Conservation (phyloP, 1,139 yeast genomes). For the Kurtzmaniella quercitrusa region DNA sequence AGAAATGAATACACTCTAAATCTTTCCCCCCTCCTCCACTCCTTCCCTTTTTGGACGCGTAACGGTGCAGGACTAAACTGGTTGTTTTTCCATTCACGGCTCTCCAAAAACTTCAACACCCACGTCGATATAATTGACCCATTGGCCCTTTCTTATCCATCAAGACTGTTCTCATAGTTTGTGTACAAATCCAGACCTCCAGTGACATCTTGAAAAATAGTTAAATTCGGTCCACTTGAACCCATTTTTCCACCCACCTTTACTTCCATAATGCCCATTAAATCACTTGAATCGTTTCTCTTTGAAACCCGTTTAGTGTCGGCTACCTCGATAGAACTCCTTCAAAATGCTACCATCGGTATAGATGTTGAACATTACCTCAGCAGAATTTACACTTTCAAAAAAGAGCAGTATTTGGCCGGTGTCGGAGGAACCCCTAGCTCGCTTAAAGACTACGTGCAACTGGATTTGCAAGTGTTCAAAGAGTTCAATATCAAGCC, state of each 20-base stretch:
- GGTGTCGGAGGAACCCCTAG: constrained; percentile 85
- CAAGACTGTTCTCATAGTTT: no score
- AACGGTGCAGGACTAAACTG: no score
- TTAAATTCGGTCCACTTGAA: no score
- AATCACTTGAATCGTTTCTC: constrained; percentile 65
- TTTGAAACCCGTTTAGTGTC: constrained; percentile 67
- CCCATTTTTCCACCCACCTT: background rate
- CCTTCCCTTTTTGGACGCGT: no score
- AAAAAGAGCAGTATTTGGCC: constrained; percentile 67
- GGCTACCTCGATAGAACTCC: constrained; percentile 59
- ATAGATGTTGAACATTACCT: constrained; percentile 82
- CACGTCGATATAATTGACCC: no score
- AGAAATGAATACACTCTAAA: no score
- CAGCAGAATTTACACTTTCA: constrained; percentile 55
- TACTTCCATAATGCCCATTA: constrained; percentile 47
- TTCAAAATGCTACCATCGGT: constrained; percentile 71
- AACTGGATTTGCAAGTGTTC: constrained; percentile 61
- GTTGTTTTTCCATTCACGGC: no score
- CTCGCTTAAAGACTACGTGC: constrained; percentile 54
- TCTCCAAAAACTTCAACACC: no score
- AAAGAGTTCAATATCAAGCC: constrained; percentile 66
- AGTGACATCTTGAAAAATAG: no score
- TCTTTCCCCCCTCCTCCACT: no score
- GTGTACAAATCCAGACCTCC: no score
- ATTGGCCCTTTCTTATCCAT: no score